Conservation (phyloP, 331 rosid genomes). For the Acacia concinna region DNA sequence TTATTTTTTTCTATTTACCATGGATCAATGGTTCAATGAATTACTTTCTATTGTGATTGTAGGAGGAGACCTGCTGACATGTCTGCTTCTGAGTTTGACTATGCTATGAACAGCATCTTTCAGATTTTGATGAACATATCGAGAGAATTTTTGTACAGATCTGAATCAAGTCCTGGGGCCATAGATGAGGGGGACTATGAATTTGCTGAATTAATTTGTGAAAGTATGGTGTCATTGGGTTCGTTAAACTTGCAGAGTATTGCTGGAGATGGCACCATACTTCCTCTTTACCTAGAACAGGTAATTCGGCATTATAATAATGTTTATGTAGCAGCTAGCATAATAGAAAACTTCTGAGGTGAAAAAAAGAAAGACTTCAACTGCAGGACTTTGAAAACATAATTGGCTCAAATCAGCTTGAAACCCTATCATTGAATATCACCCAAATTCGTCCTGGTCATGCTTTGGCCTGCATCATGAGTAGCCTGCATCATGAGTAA, state of each 20-base stretch:
- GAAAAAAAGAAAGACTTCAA: not conserved
- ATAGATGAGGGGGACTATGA: constrained; percentile 78
- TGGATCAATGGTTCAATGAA: constrained; percentile 25
- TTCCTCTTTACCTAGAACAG: constrained; percentile 75
- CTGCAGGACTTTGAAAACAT: not conserved
- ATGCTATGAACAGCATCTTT: constrained; percentile 69
- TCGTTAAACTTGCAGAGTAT: constrained; percentile 80
- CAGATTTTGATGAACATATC: constrained; percentile 74
- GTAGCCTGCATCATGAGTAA: not conserved
- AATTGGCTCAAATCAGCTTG: not conserved
- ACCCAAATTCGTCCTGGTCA: constrained; percentile 14
- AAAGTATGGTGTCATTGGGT: constrained; percentile 86
- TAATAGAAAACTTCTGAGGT: not conserved
- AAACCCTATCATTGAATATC: not conserved
- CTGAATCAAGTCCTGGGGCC: constrained; percentile 48
- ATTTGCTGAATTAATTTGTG: constrained; percentile 79
- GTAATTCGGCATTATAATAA: constrained; percentile 40
- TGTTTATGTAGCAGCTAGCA: constrained; percentile 14
- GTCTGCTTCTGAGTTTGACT: constrained; percentile 70
- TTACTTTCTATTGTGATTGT: constrained; percentile 38
- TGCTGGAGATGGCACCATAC: constrained; percentile 58
- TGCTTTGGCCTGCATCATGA: constrained; percentile 7
- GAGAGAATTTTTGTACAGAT: constrained; percentile 65
- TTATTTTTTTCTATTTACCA: not conserved
- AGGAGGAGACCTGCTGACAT: constrained; percentile 84